Conservation (phyloP, 805 yeast species). For the Torulaspora indica region DNA sequence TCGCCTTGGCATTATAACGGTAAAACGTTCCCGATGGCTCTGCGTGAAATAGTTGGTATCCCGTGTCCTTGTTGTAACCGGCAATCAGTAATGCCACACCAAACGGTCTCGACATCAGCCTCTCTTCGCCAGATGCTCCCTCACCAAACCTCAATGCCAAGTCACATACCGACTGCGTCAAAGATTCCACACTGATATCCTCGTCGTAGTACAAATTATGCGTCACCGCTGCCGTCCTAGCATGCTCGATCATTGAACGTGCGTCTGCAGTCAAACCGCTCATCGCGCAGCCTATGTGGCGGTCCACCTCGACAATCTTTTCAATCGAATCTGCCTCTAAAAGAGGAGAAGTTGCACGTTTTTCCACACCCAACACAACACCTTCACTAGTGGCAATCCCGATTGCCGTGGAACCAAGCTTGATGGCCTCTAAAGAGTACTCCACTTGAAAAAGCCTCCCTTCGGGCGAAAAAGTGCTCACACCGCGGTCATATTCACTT, state of each 20-base stretch:
- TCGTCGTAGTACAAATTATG: constrained; percentile 91
- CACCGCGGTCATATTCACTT: constrained; percentile 99
- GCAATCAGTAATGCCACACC: constrained; percentile 97
- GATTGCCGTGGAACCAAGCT: constrained; percentile 86
- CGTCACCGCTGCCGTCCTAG: constrained; percentile 82
- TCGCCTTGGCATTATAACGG: constrained; percentile 96
- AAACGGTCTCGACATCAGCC: constrained; percentile 92
- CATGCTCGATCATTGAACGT: constrained; percentile 97
- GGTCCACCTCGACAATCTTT: constrained; percentile 90
- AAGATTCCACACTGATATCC: constrained; percentile 82
- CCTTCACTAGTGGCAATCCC: constrained; percentile 96
- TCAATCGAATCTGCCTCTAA: constrained; percentile 92
- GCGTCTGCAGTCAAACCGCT: constrained; percentile 98
- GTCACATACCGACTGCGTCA: constrained; percentile 96
- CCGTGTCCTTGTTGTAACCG: constrained; percentile 86
- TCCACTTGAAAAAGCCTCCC: constrained; percentile 98
- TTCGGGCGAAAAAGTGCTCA: constrained; percentile 96
- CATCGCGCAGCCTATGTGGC: constrained; percentile 97
- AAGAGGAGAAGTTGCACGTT: constrained; percentile 88
- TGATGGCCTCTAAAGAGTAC: constrained; percentile 95
- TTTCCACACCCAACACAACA: constrained; percentile 93
- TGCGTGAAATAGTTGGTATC: constrained; percentile 96
- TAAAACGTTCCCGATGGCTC: constrained; percentile 98
- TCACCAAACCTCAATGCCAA: constrained; percentile 95
- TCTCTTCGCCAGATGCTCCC: constrained; percentile 93